phyloP scores from a whole-genome alignment of 257 asterid species.

The Craterostigma plantagineum region DNA sequence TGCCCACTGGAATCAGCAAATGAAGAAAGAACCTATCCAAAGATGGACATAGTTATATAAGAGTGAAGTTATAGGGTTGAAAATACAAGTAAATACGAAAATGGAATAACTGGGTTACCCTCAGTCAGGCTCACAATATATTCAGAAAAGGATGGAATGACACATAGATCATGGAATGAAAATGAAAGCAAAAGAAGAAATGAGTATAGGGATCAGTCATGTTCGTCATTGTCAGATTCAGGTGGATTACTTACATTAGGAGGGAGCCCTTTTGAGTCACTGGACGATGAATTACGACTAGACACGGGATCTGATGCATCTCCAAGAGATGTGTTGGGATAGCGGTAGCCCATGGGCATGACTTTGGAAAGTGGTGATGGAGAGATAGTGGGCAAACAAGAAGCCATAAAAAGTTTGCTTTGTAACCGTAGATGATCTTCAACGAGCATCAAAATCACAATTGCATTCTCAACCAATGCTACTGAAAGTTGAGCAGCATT shows the following conservation, averaged over 20 bases:
- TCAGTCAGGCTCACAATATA: too few relatives aligned
- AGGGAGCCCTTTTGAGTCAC: conserved; percentile 57
- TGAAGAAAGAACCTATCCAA: conserved; percentile 60
- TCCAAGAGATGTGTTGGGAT: conserved; percentile 31
- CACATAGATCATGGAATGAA: neutral
- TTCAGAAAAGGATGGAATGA: too few relatives aligned
- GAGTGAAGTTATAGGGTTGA: conserved; percentile 10
- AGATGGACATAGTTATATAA: neutral
- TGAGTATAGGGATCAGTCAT: neutral
- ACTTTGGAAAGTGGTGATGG: conserved; percentile 49
- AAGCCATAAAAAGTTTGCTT: conserved; percentile 65
- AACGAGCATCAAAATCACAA: conserved; percentile 93
- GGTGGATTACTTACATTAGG: conserved; percentile 42
- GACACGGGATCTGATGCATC: conserved; percentile 29
- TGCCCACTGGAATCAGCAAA: conserved; percentile 89
- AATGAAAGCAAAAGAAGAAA: conserved; percentile 10
- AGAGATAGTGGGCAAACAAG: conserved; percentile 45
- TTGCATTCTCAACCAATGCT: conserved; percentile 95
- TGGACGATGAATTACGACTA: conserved; percentile 47
- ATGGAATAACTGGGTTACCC: too few relatives aligned
- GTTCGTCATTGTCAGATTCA: neutral
- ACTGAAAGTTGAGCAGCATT: conserved; percentile 98
- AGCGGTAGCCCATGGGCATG: conserved; percentile 29
- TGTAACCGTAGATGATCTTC: conserved; percentile 94
- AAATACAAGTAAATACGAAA: neutral